A percentile compares a stretch with the other conserved stretches of the same genome.
Conservation (phyloP, 768 basidiomycete genomes). For the Sistotremastrum niveocremeum region DNA sequence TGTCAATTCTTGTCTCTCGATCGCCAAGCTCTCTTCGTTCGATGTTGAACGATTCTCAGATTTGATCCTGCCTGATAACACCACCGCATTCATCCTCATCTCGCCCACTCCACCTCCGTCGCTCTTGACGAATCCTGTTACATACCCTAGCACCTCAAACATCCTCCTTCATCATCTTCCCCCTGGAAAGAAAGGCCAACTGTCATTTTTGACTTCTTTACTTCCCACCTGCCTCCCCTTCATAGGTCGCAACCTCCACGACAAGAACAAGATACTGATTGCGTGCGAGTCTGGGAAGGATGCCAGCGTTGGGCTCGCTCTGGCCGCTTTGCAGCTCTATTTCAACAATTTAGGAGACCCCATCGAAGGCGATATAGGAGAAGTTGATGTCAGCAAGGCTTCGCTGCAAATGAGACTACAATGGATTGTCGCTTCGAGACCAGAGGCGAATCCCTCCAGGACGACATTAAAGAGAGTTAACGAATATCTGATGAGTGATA, state of each 20-base stretch:
- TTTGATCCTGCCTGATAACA: constrained; percentile 2
- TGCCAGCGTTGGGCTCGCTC: constrained; percentile 44
- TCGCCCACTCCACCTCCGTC: neutral
- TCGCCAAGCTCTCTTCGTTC: constrained; percentile 1
- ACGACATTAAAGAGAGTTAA: constrained; percentile 70
- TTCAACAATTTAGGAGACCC: constrained; percentile 42
- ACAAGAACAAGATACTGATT: constrained; percentile 28
- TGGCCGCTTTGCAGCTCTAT: constrained; percentile 42
- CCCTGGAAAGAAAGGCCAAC: constrained; percentile 41
- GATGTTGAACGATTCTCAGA: constrained; percentile 1
- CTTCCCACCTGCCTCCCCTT: constrained; percentile 39
- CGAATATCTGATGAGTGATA: constrained; percentile 40
- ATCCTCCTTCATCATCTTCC: constrained; percentile 12
- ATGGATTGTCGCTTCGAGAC: constrained; percentile 69
- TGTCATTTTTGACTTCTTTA: constrained; percentile 30
- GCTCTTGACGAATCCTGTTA: neutral
- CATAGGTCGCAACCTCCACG: constrained; percentile 25
- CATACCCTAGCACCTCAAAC: neutral
- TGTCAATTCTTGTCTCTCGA: neutral
- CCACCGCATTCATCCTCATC: constrained; percentile 18
- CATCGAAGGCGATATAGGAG: neutral
- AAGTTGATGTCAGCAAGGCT: constrained; percentile 35
- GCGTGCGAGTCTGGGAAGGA: constrained; percentile 50
- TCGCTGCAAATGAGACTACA: constrained; percentile 63
- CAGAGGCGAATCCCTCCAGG: constrained; percentile 72